Percentiles rank a stretch among this genome's conserved stretches.
phyloP scores from a whole-genome alignment of 495 filamentous ascomycete species.

The Aspergillus wentii region DNA sequence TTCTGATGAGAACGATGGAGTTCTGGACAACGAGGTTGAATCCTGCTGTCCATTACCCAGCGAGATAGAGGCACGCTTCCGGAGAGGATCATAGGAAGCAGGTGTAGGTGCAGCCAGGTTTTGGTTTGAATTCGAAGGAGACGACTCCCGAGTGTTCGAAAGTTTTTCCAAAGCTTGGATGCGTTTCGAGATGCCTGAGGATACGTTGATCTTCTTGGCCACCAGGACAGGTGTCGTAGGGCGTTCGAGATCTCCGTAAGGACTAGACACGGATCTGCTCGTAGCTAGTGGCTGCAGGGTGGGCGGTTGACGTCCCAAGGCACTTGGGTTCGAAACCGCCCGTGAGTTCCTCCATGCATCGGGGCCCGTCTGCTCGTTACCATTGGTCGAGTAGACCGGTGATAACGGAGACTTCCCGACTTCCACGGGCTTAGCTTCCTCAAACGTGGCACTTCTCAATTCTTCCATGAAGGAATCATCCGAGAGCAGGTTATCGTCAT shows the following conservation, averaged over 20 bases:
- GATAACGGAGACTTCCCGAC: constrained; percentile 82
- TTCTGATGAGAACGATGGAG: constrained; percentile 15
- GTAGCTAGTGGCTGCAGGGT: constrained; percentile 36
- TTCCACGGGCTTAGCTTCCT: constrained; percentile 78
- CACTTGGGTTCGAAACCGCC: constrained; percentile 45
- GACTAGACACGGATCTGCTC: constrained; percentile 35
- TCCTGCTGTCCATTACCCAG: constrained; percentile 20
- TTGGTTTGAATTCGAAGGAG: constrained; percentile 17
- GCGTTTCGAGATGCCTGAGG: constrained; percentile 81
- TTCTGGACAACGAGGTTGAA: constrained; percentile 7
- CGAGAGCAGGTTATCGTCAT: constrained; percentile 62
- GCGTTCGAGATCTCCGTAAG: constrained; percentile 22
- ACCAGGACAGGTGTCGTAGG: constrained; percentile 33
- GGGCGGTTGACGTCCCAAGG: constrained; percentile 19
- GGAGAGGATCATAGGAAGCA: constrained; percentile 38
- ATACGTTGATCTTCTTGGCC: constrained; percentile 75
- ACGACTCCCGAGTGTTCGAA: constrained; percentile 46
- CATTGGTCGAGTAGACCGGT: constrained; percentile 50
- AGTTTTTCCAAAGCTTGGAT: constrained; percentile 83
- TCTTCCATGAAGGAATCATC: constrained; percentile 91
- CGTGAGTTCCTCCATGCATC: constrained; percentile 42
- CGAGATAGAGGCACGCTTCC: constrained; percentile 38
- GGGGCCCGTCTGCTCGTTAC: constrained; percentile 19
- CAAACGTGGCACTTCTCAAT: constrained; percentile 72
- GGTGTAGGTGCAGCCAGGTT: constrained; percentile 19